Evolutionary conservation across 306 rosid genomes (phyloP), one percentile per base, ranked within the genome.

Genomic region (Geum urbanum): DNA sequence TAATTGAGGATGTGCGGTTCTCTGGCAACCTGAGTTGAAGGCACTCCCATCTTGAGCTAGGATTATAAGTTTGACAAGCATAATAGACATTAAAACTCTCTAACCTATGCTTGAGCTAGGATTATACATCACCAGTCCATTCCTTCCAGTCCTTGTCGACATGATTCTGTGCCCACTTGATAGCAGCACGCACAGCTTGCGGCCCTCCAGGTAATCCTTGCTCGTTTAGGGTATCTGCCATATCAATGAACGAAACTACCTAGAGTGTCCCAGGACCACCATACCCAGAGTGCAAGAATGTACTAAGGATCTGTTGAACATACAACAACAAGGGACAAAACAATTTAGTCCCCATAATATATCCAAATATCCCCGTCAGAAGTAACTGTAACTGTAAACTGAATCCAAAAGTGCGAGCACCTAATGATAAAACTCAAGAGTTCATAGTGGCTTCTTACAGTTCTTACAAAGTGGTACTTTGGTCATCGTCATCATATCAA

Each of bases 111-210:
- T n/a, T n/a, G n/a, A n/a, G n/a, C n/a, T n/a, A n/a, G n/a, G n/a
- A 32, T 32, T 62, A 75, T 37, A 78, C 49, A 74, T 85, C 85
- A 49, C 79, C 86, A 57, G 82, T 88, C 97, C 97, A 94, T 37
- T 79, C 81, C 22, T 84, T 91, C 99, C 99, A 88, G 71, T 94
- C 97, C n/a, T 84, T 91, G 80, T 94, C 96, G n/a, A 94, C 96
- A 69, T 84, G 77, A 22, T 82, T 71, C 54, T 83, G 86, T 8
- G 99, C 99, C 97, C 97, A 90, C 50, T 86, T 91, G 80, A 91
- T 63, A 6, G 97, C 97, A 18, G 79, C 83, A 16, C 91, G 89
- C 4, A 96, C 99, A 16, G 97, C 99, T 71, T 87, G 86, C 8
- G 96, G 74, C 27, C 92, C 99, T 73, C 99, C 99, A 1, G 97